These are phyloP conservation scores for Heimioporus retisporus DNA, from an alignment of 1,284 basidiomycete genomes.

Conservation along the genomic window DNA sequence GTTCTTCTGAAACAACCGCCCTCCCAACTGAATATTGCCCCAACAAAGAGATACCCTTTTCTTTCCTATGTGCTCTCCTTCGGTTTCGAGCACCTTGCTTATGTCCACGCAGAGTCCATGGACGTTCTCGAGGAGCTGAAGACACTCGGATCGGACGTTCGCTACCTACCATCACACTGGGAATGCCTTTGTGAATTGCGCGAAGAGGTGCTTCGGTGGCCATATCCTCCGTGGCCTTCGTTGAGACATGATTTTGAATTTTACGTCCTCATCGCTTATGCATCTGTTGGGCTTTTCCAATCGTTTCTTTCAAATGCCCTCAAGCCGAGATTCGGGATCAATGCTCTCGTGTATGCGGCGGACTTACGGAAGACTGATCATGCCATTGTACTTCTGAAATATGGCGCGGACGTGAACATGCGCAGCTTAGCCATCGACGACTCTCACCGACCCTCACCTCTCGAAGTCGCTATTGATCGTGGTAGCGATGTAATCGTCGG, in stretches of 20 bases:
- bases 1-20: not conserved
- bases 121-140: not conserved
- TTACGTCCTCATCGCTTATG: constrained; percentile 8
- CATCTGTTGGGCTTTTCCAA: not conserved
- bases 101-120: constrained; percentile 1
- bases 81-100: constrained; percentile 9
- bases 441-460: not conserved
- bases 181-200: constrained; percentile 8
- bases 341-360: constrained; percentile 10
- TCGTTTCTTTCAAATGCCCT: not conserved
- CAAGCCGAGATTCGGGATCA: constrained; percentile 2
- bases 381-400: not conserved
- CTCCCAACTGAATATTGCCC: too few relatives aligned
- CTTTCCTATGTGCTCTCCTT: constrained; percentile 1
- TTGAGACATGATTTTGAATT: not conserved
- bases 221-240: constrained; percentile 15
- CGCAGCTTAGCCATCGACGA: not conserved
- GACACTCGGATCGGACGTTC: not conserved
- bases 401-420: not conserved
- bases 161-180: constrained; percentile 8
- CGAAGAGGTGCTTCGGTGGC: constrained; percentile 5
- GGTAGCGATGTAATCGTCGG: not conserved
- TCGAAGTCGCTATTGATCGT: not conserved
- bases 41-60: not conserved
- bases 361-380: constrained; percentile 11